phyloP scores from a whole-genome alignment of 352 stramenopile genomes.

The Pythium aquatile region DNA sequence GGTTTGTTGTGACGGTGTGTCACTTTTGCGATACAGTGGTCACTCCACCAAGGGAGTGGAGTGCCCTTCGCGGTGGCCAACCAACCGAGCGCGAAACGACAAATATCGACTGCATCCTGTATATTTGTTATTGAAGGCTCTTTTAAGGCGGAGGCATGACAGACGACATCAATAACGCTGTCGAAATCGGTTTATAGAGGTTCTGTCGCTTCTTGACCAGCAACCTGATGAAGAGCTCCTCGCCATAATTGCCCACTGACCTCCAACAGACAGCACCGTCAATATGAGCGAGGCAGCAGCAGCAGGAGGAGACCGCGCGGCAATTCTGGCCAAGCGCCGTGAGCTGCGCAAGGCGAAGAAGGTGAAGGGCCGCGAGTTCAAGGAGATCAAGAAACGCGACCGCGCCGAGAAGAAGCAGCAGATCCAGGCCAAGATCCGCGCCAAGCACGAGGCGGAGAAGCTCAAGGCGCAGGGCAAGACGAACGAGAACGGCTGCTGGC shows the following conservation, averaged over 20 bases:
- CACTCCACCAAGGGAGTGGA: not conserved
- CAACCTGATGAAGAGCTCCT: not conserved
- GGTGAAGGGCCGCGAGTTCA: constrained; percentile 61
- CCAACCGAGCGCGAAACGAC: constrained; percentile 26
- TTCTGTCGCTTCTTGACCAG: not conserved
- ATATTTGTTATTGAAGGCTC: constrained; percentile 13
- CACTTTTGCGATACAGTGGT: constrained; percentile 1
- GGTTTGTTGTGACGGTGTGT: not conserved
- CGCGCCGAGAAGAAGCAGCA: constrained; percentile 75
- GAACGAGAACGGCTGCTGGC: constrained; percentile 60
- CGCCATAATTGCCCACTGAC: not conserved
- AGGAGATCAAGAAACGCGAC: constrained; percentile 59
- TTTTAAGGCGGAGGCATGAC: not conserved
- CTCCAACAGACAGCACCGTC: not conserved
- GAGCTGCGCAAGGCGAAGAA: constrained; percentile 85
- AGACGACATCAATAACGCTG: no score
- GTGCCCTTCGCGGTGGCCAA: constrained; percentile 28
- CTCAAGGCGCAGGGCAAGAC: constrained; percentile 22
- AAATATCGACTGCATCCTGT: constrained; percentile 1
- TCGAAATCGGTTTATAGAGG: not conserved
- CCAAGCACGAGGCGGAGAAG: constrained; percentile 56
- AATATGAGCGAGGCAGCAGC: constrained; percentile 16
- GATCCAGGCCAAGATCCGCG: constrained; percentile 74
- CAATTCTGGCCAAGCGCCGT: constrained; percentile 44
- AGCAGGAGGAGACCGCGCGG: constrained; percentile 17